phyloP scores from a whole-genome alignment of 441 rosid genomes.

The Populus hybrid region DNA sequence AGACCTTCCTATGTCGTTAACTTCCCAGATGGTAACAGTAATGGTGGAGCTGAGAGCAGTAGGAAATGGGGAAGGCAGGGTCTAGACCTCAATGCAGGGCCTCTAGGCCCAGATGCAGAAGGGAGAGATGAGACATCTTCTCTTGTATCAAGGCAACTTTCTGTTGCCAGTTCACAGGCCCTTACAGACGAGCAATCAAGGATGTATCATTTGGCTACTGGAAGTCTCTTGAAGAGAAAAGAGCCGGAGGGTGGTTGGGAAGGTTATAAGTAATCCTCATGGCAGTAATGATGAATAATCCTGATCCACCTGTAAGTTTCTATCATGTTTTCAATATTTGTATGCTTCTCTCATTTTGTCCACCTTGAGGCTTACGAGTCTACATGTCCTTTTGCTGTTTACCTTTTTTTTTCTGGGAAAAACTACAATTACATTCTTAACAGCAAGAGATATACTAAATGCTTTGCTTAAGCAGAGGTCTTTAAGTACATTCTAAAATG shows the following conservation, averaged over 20 bases:
- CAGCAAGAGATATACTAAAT: neutral
- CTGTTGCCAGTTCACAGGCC: slow-evolving; percentile 30
- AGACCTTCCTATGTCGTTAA: slow-evolving; percentile 35
- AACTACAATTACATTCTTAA: neutral
- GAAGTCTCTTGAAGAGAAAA: slow-evolving; percentile 37
- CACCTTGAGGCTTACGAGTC: neutral
- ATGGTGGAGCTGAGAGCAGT: slow-evolving; percentile 24
- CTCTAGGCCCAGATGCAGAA: slow-evolving; percentile 36
- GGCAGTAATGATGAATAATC: slow-evolving; percentile 29
- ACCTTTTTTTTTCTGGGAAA: neutral
- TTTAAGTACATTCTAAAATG: neutral
- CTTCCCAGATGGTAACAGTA: slow-evolving; percentile 22
- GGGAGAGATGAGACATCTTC: slow-evolving; percentile 33
- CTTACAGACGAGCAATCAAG: slow-evolving; percentile 35
- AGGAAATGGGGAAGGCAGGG: slow-evolving; percentile 40
- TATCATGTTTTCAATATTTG: neutral
- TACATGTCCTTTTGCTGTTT: neutral
- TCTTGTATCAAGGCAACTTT: slow-evolving; percentile 26
- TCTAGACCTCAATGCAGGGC: slow-evolving; percentile 46
- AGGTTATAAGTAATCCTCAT: slow-evolving; percentile 35
- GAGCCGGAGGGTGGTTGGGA: slow-evolving; percentile 55
- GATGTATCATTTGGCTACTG: slow-evolving; percentile 29
- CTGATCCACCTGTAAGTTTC: slow-evolving; percentile 47
- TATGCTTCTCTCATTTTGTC: neutral
- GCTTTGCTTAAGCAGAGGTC: neutral